Conservation (phyloP, 169 alveolate species). For the Eimeria falciformis region DNA sequence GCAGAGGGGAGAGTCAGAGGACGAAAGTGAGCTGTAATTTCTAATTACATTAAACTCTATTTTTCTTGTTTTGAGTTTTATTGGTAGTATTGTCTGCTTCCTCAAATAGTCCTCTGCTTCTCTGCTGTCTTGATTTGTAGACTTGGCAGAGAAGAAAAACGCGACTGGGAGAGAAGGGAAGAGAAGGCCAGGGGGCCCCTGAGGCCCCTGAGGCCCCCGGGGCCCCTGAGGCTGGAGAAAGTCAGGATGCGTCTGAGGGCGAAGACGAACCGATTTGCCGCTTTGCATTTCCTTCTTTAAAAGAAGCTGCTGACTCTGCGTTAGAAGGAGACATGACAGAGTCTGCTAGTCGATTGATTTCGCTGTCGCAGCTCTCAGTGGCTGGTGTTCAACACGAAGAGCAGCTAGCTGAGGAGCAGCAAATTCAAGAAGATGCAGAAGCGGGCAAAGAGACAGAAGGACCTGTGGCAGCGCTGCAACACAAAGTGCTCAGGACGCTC, state of each 20-base stretch:
- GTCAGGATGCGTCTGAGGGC: too few relatives aligned
- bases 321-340: neutral
- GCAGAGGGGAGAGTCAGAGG: neutral
- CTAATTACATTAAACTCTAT: too few relatives aligned
- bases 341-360: neutral
- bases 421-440: neutral
- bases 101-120: too few relatives aligned
- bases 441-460: neutral
- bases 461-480: neutral
- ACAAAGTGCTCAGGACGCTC: constrained; percentile 34
- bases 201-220: neutral
- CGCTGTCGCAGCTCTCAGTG: neutral
- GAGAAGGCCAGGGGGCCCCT: too few relatives aligned
- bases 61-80: too few relatives aligned
- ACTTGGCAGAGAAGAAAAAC: too few relatives aligned
- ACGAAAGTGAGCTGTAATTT: neutral
- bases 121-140: too few relatives aligned
- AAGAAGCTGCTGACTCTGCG: neutral
- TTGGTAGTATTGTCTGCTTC: too few relatives aligned
- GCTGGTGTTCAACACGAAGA: neutral
- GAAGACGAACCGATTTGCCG: constrained; percentile 3
- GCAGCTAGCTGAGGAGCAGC: neutral
- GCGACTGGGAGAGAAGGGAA: too few relatives aligned
- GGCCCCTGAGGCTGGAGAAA: too few relatives aligned
- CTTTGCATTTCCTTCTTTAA: neutral